These are phyloP conservation scores for Zymoseptoria passerinii DNA, from an alignment of 2,329 filamentous ascomycete genomes.

Conservation along the genomic window DNA sequence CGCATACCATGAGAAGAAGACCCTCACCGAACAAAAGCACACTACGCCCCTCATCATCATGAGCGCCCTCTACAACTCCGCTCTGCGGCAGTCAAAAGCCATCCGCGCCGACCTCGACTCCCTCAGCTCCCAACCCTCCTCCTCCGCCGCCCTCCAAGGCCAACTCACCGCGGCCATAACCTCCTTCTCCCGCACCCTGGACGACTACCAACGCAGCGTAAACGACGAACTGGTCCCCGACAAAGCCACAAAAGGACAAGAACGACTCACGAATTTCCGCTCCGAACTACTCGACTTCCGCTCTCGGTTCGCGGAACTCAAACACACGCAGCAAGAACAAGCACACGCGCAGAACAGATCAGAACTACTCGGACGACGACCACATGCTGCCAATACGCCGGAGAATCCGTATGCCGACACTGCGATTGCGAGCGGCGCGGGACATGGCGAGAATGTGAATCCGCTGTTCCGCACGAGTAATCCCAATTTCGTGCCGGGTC, in stretches of 20 bases:
- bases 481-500: slow-evolving; percentile 27
- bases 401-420: slow-evolving; percentile 84
- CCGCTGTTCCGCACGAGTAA: slow-evolving; percentile 31
- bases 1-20: neutral
- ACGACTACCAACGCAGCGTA: slow-evolving; percentile 80
- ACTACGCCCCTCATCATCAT: neutral
- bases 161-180: slow-evolving; percentile 72
- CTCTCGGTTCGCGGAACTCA: slow-evolving; percentile 66
- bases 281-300: slow-evolving; percentile 73
- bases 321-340: slow-evolving; percentile 64
- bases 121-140: slow-evolving; percentile 54
- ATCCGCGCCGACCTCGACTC: slow-evolving; percentile 68
- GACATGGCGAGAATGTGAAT: slow-evolving; percentile 26
- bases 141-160: slow-evolving; percentile 49
- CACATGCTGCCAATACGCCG: slow-evolving; percentile 60
- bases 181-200: slow-evolving; percentile 78
- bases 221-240: slow-evolving; percentile 82
- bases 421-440: slow-evolving; percentile 27
- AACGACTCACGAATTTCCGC: slow-evolving; percentile 78
- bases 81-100: slow-evolving; percentile 73
- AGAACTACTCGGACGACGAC: slow-evolving; percentile 77
- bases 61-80: slow-evolving; percentile 81
- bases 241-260: slow-evolving; percentile 84
- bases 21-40: neutral
- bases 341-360: slow-evolving; percentile 45